Evolutionary conservation across 1,284 basidiomycete genomes (phyloP).

Genomic region (Sanghuangporus baumii): DNA sequence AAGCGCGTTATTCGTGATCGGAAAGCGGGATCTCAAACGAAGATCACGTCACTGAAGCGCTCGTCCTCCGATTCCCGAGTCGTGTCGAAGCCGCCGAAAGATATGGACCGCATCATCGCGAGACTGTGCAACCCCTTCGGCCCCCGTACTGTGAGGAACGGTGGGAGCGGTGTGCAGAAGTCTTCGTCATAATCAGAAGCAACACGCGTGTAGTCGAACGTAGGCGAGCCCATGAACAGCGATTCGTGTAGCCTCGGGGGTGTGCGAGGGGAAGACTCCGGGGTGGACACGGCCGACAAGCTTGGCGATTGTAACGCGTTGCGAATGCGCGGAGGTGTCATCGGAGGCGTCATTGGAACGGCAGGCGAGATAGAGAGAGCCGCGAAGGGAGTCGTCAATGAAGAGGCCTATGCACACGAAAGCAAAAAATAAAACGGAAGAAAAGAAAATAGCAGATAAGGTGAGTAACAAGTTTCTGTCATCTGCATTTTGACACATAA

Average conservation of each 20-base stretch:
- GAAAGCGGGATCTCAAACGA: constrained; percentile 6
- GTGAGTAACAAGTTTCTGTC: not conserved
- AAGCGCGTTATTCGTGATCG: not conserved
- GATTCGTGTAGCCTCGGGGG: not conserved
- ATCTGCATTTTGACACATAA: not conserved
- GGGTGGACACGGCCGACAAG: constrained; percentile 15
- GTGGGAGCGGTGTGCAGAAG: constrained; percentile 13
- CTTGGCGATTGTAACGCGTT: not conserved
- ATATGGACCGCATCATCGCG: constrained; percentile 21
- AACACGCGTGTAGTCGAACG: not conserved
- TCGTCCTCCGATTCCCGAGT: constrained; percentile 22
- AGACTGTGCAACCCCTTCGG: constrained; percentile 22
- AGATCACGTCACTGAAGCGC: constrained; percentile 23
- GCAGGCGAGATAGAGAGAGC: constrained; percentile 13
- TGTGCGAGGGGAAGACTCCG: constrained; percentile 13
- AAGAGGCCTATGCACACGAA: constrained; percentile 23
- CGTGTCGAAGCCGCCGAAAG: constrained; percentile 24
- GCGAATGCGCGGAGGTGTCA: constrained; percentile 7
- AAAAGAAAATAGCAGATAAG: not conserved
- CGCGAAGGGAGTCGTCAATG: constrained; percentile 22
- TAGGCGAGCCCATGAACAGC: not conserved
- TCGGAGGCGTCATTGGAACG: constrained; percentile 9
- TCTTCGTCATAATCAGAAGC: not conserved
- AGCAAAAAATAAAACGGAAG: not conserved
- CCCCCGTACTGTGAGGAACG: constrained; percentile 19